Percentiles rank a stretch among this genome's conserved stretches.
Conservation (phyloP, 257 asterid genomes). For the Parsonsia alboflavescens region DNA sequence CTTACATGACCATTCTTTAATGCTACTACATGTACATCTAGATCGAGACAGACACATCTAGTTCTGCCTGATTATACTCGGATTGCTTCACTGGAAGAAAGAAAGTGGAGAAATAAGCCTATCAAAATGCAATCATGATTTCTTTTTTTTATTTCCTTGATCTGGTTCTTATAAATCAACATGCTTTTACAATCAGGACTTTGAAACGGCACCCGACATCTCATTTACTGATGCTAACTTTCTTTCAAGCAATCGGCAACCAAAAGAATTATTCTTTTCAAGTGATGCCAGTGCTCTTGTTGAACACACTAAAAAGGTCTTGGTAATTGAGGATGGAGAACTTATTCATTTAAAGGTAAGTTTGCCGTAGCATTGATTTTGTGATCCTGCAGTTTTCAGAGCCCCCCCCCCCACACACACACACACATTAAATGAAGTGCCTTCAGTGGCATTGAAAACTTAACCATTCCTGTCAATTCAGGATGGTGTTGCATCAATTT, state of each 20-base stretch:
- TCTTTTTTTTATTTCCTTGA: background rate
- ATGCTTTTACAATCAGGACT: conserved; percentile 44
- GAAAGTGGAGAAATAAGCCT: background rate
- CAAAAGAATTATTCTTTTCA: conserved; percentile 74
- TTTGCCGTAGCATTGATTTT: background rate
- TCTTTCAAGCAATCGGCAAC: conserved; percentile 61
- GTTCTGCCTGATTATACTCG: background rate
- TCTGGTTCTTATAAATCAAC: conserved; percentile 14
- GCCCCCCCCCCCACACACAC: background rate
- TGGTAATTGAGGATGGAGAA: conserved; percentile 83
- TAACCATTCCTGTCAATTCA: conserved; percentile 27
- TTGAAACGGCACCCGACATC: conserved; percentile 37
- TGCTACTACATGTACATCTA: background rate
- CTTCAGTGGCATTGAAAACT: background rate
- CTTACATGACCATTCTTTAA: background rate
- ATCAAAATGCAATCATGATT: background rate
- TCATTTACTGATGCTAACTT: conserved; percentile 53
- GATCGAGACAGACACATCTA: background rate
- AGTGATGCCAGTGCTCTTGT: conserved; percentile 93
- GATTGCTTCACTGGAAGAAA: background rate
- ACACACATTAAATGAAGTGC: background rate
- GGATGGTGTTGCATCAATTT: conserved; percentile 90
- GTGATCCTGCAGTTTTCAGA: background rate
- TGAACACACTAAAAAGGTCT: conserved; percentile 87
- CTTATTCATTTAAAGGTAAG: conserved; percentile 83